Conservation (phyloP, 2,329 filamentous ascomycete genomes). For the Plenodomus lindquistii region DNA sequence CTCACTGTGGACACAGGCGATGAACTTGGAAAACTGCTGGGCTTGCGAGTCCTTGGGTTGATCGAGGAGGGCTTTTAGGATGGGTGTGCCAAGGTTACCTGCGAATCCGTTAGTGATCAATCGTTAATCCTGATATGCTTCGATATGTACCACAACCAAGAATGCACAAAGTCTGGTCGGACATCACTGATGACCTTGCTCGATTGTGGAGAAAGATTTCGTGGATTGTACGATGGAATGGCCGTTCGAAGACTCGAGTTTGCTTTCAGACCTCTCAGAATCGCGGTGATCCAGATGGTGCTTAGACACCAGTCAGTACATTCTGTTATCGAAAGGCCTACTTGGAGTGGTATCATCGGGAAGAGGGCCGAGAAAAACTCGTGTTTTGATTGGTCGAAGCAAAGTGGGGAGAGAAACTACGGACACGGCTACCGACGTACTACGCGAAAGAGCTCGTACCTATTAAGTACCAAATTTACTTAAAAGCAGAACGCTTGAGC, state of each 20-base stretch:
- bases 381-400: neutral
- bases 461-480: too few relatives aligned
- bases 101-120: neutral
- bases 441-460: too few relatives aligned
- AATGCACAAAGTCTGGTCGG: constrained; percentile 25
- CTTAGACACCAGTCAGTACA: neutral
- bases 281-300: neutral
- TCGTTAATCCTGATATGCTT: neutral
- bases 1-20: constrained; percentile 50
- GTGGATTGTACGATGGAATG: neutral
- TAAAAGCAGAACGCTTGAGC: too few relatives aligned
- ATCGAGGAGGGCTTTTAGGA: constrained; percentile 41
- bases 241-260: neutral
- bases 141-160: constrained; percentile 32
- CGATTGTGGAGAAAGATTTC: neutral
- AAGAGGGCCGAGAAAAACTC: neutral
- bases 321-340: neutral
- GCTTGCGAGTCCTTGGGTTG: constrained; percentile 10
- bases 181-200: constrained; percentile 6
- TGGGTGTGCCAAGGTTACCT: constrained; percentile 48
- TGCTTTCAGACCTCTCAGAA: neutral
- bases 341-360: constrained; percentile 4
- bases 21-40: constrained; percentile 39
- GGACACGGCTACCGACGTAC: constrained; percentile 4
- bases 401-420: constrained; percentile 5